Percentiles rank a stretch among this genome's conserved stretches.
phyloP scores from a whole-genome alignment of 129 eudicot species.

The carrot (Daucus carota) region DNA sequence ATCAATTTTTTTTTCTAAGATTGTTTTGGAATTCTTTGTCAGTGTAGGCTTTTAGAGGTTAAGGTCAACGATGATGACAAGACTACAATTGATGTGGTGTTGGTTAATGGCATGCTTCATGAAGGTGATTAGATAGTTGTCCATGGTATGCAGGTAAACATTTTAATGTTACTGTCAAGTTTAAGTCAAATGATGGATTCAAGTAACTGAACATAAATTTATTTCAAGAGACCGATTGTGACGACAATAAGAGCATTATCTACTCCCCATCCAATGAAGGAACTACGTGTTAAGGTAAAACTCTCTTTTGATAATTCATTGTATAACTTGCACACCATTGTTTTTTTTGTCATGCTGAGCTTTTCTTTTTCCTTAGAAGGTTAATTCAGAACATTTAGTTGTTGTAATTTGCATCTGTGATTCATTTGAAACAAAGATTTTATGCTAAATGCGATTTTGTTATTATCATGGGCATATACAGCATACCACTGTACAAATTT shows the following conservation, averaged over 20 bases:
- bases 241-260: slow-evolving; percentile 64
- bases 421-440: too few relatives aligned
- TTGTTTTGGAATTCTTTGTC: slow-evolving; percentile 16
- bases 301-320: not conserved
- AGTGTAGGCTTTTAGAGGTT: slow-evolving; percentile 99
- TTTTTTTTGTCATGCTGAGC: too few relatives aligned
- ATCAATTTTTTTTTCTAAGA: slow-evolving; percentile 5
- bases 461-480: too few relatives aligned
- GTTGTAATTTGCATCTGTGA: too few relatives aligned
- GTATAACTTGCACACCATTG: too few relatives aligned
- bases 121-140: slow-evolving; percentile 97
- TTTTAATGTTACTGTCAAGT: too few relatives aligned
- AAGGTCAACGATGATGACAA: slow-evolving; percentile 88
- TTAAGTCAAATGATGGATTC: not conserved
- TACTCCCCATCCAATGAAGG: slow-evolving; percentile 96
- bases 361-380: too few relatives aligned
- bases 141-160: slow-evolving; percentile 83
- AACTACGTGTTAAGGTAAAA: slow-evolving; percentile 76
- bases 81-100: slow-evolving; percentile 87
- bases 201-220: not conserved
- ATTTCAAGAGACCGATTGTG: slow-evolving; percentile 66
- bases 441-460: too few relatives aligned
- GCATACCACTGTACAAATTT: too few relatives aligned
- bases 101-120: slow-evolving; percentile 87
- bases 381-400: too few relatives aligned